These are phyloP conservation scores for Magnaporthiopsis poae DNA, from an alignment of 2,329 filamentous ascomycete species.

Conservation along the genomic window DNA sequence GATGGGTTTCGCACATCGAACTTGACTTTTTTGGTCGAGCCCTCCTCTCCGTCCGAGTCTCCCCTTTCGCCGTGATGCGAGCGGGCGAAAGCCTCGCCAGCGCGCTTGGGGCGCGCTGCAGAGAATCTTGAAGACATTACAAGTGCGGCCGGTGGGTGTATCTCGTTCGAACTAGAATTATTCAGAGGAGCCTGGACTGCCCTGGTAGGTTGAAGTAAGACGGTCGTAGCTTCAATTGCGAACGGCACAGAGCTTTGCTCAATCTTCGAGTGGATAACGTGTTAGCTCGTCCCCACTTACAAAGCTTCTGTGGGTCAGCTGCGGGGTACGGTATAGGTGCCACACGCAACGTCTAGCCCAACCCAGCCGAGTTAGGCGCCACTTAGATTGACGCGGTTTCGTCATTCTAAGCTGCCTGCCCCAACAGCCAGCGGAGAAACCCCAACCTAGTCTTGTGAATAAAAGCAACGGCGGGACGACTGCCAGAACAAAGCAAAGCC, in stretches of 20 bases:
- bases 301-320: neutral
- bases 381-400: conserved; percentile 3
- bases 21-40: conserved; percentile 61
- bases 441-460: neutral
- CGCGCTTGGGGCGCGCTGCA: conserved; percentile 71
- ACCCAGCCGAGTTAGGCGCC: neutral
- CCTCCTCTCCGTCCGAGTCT: conserved; percentile 25
- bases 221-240: neutral
- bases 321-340: neutral
- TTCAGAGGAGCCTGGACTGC: conserved; percentile 8
- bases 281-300: neutral
- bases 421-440: conserved; percentile 7
- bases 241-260: neutral
- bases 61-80: conserved; percentile 53
- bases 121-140: conserved; percentile 48
- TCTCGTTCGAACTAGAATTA: neutral
- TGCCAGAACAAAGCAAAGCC: neutral
- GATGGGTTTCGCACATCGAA: conserved; percentile 95
- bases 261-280: neutral
- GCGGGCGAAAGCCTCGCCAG: conserved; percentile 69
- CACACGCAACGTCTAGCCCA: neutral
- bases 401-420: conserved; percentile 15
- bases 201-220: neutral
- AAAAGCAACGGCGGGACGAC: neutral
- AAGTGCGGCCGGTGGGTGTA: neutral